Evolutionary conservation across 1,284 basidiomycete species (phyloP), one percentile per base, ranked within the genome.

Genomic region (Boletus semigastroideus): DNA sequence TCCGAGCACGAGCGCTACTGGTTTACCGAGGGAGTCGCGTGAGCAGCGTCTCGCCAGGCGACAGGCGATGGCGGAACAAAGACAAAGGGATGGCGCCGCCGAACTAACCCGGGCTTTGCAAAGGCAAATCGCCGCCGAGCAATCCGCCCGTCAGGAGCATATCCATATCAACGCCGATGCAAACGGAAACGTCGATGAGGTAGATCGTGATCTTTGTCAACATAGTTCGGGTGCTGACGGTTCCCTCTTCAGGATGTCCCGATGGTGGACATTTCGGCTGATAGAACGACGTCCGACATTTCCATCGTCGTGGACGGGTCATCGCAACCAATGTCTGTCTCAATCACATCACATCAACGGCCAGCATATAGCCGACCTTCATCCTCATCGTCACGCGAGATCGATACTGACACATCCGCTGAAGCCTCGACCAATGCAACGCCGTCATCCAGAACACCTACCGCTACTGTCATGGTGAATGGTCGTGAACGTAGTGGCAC

Each of bases 401-500:
- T 71, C 25, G 73, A 73, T 47, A 74, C 72, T 28, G 80, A 84
- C 51, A 77, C 80, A 16, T 81, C 82, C 2, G 75, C 79, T 10
- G 83, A 87, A 58, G 78, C 76, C 10, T 84, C 83, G 1, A 73
- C 78, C 8, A 78, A 80, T 40, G 72, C 77, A 5, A 86, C 84
- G 0, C 84, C 84, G 5, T 76, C 79, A 2, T 77, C 79, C 8
- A 76, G 77, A 34, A 85, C 85, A 0, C 84, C 84, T 5, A 83
- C 80, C 0, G 77, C 78, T 0, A 71, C 79, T 9, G 80, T 83
- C 33, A 67, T 83, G 14, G 74, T 83, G 5, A 72, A 73, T 8
- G 62, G 75, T 38, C 75, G 88, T 27, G 87, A 90, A 59, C 80
- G 88, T 34, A 87, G 86, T 57, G 86, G 86, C 6, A 90, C 88